Percentiles rank a stretch among this genome's conserved stretches.
These are phyloP conservation scores for Rhodotorula graminis DNA, from an alignment of 768 basidiomycete species.

Conservation along the genomic window DNA sequence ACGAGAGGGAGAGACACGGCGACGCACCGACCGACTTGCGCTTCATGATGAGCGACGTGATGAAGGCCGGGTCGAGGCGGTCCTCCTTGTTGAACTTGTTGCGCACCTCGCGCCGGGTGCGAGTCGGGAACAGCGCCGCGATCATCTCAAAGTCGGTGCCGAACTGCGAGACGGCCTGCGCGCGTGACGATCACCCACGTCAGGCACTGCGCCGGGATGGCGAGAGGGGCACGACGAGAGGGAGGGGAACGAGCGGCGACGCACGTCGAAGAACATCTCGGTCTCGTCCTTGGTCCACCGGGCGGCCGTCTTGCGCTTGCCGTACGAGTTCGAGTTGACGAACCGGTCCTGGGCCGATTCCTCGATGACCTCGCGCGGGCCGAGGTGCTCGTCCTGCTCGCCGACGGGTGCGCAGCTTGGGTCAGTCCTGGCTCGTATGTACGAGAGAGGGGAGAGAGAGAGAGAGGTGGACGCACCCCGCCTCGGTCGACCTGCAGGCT, in stretches of 20 bases:
- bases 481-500: constrained; percentile 72
- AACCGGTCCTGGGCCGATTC: constrained; percentile 75
- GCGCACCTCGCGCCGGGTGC: constrained; percentile 83
- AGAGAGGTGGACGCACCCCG: constrained; percentile 50
- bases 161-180: constrained; percentile 80
- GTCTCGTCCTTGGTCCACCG: constrained; percentile 89
- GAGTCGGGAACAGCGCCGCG: constrained; percentile 73
- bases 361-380: constrained; percentile 40
- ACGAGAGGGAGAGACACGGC: not conserved
- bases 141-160: constrained; percentile 92
- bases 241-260: constrained; percentile 40
- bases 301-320: constrained; percentile 65
- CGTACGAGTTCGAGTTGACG: constrained; percentile 75
- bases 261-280: constrained; percentile 75
- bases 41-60: constrained; percentile 62
- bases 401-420: too few species aligned
- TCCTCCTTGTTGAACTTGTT: constrained; percentile 91
- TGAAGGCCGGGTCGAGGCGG: constrained; percentile 68
- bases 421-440: not conserved
- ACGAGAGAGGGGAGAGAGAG: not conserved
- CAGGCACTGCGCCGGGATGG: too few species aligned
- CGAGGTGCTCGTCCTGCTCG: not conserved
- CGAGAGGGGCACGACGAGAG: too few species aligned
- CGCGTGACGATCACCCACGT: not conserved
- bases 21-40: constrained; percentile 30